Percentiles rank a stretch among this genome's conserved stretches.
Conservation (phyloP, 768 basidiomycete species). For the Coprinopsis marcescibilis region DNA sequence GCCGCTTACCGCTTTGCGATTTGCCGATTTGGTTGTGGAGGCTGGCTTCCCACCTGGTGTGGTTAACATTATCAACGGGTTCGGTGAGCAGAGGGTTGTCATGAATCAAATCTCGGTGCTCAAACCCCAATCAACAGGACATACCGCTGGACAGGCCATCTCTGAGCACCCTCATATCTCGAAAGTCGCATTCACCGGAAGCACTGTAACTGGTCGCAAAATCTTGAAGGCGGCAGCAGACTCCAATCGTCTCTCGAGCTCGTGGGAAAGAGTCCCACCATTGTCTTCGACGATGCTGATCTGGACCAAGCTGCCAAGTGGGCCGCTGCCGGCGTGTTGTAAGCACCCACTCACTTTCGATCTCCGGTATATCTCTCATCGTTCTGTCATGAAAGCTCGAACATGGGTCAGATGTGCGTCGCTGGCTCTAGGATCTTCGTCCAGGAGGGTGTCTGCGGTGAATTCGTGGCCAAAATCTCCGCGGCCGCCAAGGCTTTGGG, state of each 20-base stretch:
- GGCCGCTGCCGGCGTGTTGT: slow-evolving; percentile 65
- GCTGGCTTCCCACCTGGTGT: slow-evolving; percentile 77
- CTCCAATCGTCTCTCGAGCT: slow-evolving; percentile 68
- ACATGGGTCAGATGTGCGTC: slow-evolving; percentile 64
- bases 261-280: slow-evolving; percentile 59
- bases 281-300: slow-evolving; percentile 63
- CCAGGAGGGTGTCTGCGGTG: slow-evolving; percentile 73
- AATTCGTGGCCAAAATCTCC: slow-evolving; percentile 57
- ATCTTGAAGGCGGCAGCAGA: slow-evolving; percentile 67
- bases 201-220: slow-evolving; percentile 63
- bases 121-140: too few relatives aligned
- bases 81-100: too few relatives aligned
- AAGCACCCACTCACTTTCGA: too few relatives aligned
- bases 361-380: slow-evolving; percentile 8
- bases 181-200: slow-evolving; percentile 78
- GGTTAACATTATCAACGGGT: slow-evolving; percentile 66
- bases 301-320: slow-evolving; percentile 60
- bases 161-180: slow-evolving; percentile 56
- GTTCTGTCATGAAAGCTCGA: slow-evolving; percentile 9
- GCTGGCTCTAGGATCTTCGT: slow-evolving; percentile 82
- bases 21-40: slow-evolving; percentile 49
- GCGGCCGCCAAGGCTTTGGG: slow-evolving; percentile 43
- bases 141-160: slow-evolving; percentile 65
- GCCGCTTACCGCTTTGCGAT: slow-evolving; percentile 55
- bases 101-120: too few relatives aligned